Evolutionary conservation across 768 basidiomycete species (phyloP).

Genomic region (Collybia sordida): DNA sequence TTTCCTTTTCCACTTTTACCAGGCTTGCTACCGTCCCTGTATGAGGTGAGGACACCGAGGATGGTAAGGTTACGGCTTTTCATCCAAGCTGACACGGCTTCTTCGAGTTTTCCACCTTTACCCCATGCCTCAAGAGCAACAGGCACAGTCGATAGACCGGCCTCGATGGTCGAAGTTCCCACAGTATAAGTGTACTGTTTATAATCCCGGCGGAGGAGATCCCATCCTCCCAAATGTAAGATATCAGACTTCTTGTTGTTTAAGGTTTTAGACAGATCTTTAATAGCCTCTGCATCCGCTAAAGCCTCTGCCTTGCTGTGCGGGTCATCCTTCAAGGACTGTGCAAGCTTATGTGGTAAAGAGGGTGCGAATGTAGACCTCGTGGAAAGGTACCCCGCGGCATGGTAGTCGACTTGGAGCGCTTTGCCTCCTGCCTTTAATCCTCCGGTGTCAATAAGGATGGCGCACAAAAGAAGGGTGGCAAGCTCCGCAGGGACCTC

Average conservation of each 20-base stretch:
- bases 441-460: constrained; percentile 86
- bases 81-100: constrained; percentile 57
- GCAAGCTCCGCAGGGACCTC: constrained; percentile 64
- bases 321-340: constrained; percentile 9
- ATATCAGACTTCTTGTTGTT: constrained; percentile 64
- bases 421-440: constrained; percentile 81
- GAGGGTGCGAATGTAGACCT: constrained; percentile 43
- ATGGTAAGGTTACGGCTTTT: constrained; percentile 59
- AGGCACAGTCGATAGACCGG: constrained; percentile 85
- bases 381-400: constrained; percentile 65
- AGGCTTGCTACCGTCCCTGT: constrained; percentile 35
- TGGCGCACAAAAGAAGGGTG: constrained; percentile 74
- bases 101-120: constrained; percentile 38
- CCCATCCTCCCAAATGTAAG: constrained; percentile 62
- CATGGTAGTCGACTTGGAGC: constrained; percentile 56
- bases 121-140: constrained; percentile 61
- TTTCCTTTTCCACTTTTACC: constrained; percentile 43
- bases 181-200: constrained; percentile 75
- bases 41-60: constrained; percentile 82
- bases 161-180: constrained; percentile 42
- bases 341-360: constrained; percentile 17
- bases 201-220: constrained; percentile 92
- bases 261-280: constrained; percentile 48
- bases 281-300: constrained; percentile 41
- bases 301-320: constrained; percentile 24